Conservation (phyloP, 805 yeast species). For the Blastobotrys mokoenaii region DNA sequence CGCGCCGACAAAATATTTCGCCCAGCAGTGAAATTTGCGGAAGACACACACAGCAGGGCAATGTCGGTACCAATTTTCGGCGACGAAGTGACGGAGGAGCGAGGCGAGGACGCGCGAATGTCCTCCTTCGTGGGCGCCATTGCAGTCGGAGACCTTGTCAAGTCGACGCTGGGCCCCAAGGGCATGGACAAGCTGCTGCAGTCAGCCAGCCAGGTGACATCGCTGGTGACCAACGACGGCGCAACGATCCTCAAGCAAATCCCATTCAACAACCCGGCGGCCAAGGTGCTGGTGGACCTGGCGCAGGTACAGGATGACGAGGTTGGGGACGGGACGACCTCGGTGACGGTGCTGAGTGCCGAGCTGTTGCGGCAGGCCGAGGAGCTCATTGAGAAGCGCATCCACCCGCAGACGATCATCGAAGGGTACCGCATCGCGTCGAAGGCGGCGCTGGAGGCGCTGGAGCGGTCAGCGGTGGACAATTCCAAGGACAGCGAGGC, state of each 20-base stretch:
- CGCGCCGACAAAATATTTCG: too few relatives aligned
- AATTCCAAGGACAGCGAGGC: conserved; percentile 47
- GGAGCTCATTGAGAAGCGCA: conserved; percentile 79
- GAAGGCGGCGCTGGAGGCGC: conserved; percentile 73
- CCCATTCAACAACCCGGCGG: conserved; percentile 96
- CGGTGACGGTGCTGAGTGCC: conserved; percentile 90
- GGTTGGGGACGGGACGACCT: conserved; percentile 97
- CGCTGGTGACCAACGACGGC: conserved; percentile 93
- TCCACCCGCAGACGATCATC: conserved; percentile 96
- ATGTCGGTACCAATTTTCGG: conserved; percentile 89
- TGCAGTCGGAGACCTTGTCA: conserved; percentile 96
- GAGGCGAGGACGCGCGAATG: conserved; percentile 92
- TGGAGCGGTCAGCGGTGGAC: conserved; percentile 70
- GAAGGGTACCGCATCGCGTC: conserved; percentile 92
- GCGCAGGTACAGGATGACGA: conserved; percentile 96
- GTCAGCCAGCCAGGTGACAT: conserved; percentile 68
- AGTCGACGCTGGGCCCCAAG: conserved; percentile 91
- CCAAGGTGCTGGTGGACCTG: conserved; percentile 87
- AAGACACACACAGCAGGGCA: background rate
- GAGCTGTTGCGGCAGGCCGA: conserved; percentile 95
- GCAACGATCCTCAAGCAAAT: conserved; percentile 92
- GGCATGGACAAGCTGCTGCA: conserved; percentile 97
- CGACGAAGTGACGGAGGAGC: conserved; percentile 94
- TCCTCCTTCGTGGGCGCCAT: conserved; percentile 98
- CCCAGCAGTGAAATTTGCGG: background rate